These are phyloP conservation scores for Malus sieversii DNA, from an alignment of 306 rosid species.

Conservation along the genomic window DNA sequence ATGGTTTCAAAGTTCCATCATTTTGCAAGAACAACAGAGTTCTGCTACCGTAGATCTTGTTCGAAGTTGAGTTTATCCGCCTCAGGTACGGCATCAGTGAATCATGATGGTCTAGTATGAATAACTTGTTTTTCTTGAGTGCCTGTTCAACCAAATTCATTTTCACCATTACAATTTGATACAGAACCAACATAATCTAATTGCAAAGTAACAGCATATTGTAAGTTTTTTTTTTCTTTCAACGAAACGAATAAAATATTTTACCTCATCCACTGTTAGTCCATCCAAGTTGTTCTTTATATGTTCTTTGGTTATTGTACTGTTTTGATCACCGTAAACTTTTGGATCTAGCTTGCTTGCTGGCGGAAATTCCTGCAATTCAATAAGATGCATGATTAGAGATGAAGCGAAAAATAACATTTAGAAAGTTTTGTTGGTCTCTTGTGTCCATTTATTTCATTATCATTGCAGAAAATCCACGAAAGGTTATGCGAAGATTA, in stretches of 20 bases:
- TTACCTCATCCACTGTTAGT: slow-evolving; percentile 47
- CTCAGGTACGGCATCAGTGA: slow-evolving; percentile 51
- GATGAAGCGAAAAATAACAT: background rate
- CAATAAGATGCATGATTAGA: background rate
- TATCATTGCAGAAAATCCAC: background rate
- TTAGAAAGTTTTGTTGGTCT: background rate
- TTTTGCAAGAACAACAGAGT: slow-evolving; percentile 55
- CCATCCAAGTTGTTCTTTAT: slow-evolving; percentile 46
- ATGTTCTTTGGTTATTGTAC: slow-evolving; percentile 41
- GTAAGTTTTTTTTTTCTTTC: background rate
- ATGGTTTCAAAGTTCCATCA: slow-evolving; percentile 65
- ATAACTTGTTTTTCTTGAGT: slow-evolving; percentile 37
- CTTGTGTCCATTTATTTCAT: too few relatives aligned
- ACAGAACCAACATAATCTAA: background rate
- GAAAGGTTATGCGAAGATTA: slow-evolving; percentile 9
- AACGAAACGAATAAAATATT: background rate
- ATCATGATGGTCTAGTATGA: slow-evolving; percentile 66
- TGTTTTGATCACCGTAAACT: slow-evolving; percentile 50
- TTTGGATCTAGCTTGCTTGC: slow-evolving; percentile 49
- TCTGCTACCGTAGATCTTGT: slow-evolving; percentile 51
- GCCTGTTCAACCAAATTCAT: slow-evolving; percentile 35
- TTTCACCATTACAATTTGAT: background rate
- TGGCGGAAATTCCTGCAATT: slow-evolving; percentile 63
- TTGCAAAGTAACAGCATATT: background rate
- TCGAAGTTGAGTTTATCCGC: slow-evolving; percentile 30